phyloP scores from a whole-genome alignment of 768 basidiomycete genomes.

The Coprinopsis strossmayeri region DNA sequence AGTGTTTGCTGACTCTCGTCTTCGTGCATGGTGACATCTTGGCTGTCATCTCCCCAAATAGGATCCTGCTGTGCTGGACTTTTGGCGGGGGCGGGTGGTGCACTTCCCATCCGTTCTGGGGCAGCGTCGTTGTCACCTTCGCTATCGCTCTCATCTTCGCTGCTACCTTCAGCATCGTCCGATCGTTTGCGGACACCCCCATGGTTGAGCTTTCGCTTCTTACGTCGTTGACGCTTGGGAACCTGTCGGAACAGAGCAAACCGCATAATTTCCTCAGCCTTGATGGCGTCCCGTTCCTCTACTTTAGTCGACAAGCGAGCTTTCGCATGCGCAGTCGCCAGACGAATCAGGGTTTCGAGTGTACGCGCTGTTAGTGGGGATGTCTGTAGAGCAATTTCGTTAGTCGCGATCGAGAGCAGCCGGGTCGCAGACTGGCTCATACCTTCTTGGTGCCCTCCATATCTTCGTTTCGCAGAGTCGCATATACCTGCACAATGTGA shows the following conservation, averaged over 20 bases:
- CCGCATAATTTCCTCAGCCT: conserved; percentile 92
- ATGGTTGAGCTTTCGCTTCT: conserved; percentile 82
- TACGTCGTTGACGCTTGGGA: conserved; percentile 69
- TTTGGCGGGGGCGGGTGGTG: conserved; percentile 30
- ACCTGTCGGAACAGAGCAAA: conserved; percentile 99
- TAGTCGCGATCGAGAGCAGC: too few species aligned
- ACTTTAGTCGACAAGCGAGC: conserved; percentile 84
- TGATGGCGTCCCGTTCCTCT: conserved; percentile 75
- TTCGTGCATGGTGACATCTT: conserved; percentile 57
- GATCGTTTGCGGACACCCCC: conserved; percentile 48
- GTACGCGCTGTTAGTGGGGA: conserved; percentile 97
- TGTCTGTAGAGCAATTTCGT: conserved; percentile 59
- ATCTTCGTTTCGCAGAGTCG: conserved; percentile 86
- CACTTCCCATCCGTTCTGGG: conserved; percentile 45
- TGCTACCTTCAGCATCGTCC: conserved; percentile 38
- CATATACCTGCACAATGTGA: conserved; percentile 89
- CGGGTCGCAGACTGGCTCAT: conserved; percentile 17
- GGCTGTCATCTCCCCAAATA: conserved; percentile 62
- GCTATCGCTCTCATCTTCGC: conserved; percentile 46
- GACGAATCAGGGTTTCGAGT: conserved; percentile 95
- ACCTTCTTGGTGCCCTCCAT: conserved; percentile 87
- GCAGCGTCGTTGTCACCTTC: conserved; percentile 29
- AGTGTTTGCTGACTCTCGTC: conserved; percentile 25
- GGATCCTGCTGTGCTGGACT: conserved; percentile 34
- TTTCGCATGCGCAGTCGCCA: conserved; percentile 97